A percentile compares a stretch with the other conserved stretches of the same genome.
Conservation (phyloP, 2,329 filamentous ascomycete genomes). For the Sordariomycetes sp. region DNA sequence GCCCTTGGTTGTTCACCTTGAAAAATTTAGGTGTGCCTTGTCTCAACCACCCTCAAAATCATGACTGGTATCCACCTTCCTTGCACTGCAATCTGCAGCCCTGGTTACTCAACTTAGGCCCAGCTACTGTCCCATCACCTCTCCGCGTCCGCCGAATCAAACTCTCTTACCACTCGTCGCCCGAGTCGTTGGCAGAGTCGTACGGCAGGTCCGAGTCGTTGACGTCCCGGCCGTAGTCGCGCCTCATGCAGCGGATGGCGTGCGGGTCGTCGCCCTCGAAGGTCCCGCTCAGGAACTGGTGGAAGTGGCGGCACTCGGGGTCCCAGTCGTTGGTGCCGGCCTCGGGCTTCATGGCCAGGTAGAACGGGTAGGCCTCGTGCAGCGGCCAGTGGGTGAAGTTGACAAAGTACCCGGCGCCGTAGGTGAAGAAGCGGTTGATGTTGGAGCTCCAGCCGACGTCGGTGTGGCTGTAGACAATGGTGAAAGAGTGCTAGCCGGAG, state of each 20-base stretch:
- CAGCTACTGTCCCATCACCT: too few species aligned
- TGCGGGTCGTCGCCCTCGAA: neutral
- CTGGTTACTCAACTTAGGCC: too few species aligned
- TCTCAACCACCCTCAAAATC: too few species aligned
- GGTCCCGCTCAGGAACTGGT: neutral
- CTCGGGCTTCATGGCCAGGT: neutral
- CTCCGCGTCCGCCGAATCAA: neutral
- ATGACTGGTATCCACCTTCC: too few species aligned
- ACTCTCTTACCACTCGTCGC: neutral
- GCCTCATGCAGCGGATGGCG: neutral
- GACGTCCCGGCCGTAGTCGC: neutral
- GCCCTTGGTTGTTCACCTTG: too few species aligned
- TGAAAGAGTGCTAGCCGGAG: neutral
- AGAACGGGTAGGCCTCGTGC: neutral
- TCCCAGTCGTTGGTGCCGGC: neutral
- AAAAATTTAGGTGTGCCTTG: too few species aligned
- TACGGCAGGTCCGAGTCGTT: conserved; percentile 3
- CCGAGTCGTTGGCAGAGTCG: conserved; percentile 3
- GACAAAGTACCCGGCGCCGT: neutral
- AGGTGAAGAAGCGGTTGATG: conserved; percentile 2
- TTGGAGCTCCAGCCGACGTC: neutral
- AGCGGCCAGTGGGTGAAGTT: neutral
- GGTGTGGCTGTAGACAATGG: neutral
- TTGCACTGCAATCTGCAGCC: too few species aligned
- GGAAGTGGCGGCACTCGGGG: neutral